Conservation (phyloP, 2,329 filamentous ascomycete genomes). For the Curvularia eragrostidis region DNA sequence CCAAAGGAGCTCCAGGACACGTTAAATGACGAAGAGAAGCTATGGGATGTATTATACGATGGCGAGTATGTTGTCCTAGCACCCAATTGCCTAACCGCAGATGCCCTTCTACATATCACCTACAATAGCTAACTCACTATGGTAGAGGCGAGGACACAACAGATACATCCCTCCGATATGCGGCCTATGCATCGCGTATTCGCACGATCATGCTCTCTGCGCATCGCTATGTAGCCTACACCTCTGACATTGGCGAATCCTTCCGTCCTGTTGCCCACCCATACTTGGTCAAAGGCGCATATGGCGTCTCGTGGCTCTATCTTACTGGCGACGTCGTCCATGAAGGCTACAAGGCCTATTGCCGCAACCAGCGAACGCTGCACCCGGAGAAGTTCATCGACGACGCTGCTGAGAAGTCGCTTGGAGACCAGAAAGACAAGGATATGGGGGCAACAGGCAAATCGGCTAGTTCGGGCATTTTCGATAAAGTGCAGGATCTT, state of each 20-base stretch:
- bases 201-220: constrained; percentile 88
- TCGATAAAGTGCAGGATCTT: constrained; percentile 32
- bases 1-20: constrained; percentile 63
- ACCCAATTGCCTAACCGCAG: background rate
- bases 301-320: constrained; percentile 92
- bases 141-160: constrained; percentile 76
- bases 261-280: constrained; percentile 94
- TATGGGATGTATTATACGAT: constrained; percentile 78
- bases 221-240: constrained; percentile 97
- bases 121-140: constrained; percentile 4
- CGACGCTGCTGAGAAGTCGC: constrained; percentile 14
- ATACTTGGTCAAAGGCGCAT: constrained; percentile 78
- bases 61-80: constrained; percentile 68
- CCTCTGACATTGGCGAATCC: constrained; percentile 93
- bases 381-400: constrained; percentile 64
- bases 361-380: constrained; percentile 78
- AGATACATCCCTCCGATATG: constrained; percentile 85
- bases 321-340: constrained; percentile 87
- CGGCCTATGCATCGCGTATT: constrained; percentile 85
- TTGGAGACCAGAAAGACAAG: constrained; percentile 42
- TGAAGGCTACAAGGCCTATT: constrained; percentile 95
- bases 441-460: constrained; percentile 43
- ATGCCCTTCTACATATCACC: background rate
- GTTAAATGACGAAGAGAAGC: constrained; percentile 70
- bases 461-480: constrained; percentile 14